Percentiles rank a stretch among this genome's conserved stretches.
These are phyloP conservation scores for Pouteria glomerata DNA, from an alignment of 148 eudicot species.

Conservation along the genomic window DNA sequence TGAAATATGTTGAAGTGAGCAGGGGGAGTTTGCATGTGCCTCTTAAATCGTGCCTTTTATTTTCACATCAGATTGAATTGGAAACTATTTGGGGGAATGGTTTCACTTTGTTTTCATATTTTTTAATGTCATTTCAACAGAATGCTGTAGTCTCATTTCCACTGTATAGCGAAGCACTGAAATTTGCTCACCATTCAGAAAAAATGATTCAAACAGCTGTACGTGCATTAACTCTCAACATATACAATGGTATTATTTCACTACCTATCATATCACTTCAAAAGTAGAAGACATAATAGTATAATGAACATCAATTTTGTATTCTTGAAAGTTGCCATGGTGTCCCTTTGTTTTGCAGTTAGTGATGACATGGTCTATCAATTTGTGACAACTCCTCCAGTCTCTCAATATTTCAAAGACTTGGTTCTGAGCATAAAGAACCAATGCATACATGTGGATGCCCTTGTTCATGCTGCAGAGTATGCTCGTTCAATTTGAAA, in stretches of 20 bases:
- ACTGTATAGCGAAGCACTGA: slow-evolving; percentile 44
- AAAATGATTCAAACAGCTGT: slow-evolving; percentile 54
- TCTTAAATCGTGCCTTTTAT: background rate
- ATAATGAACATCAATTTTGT: background rate
- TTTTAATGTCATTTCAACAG: slow-evolving; percentile 19
- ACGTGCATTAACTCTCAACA: slow-evolving; percentile 42
- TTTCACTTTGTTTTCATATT: background rate
- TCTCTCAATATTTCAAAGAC: slow-evolving; percentile 42
- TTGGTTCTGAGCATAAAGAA: slow-evolving; percentile 35
- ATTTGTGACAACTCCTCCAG: slow-evolving; percentile 42
- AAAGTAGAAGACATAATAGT: background rate
- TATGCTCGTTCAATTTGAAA: slow-evolving; percentile 11
- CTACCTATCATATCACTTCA: background rate
- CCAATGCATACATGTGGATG: slow-evolving; percentile 37
- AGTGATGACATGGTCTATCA: slow-evolving; percentile 47
- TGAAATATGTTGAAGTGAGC: background rate
- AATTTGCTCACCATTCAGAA: slow-evolving; percentile 48
- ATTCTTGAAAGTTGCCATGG: slow-evolving; percentile 22
- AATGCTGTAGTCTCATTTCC: slow-evolving; percentile 44
- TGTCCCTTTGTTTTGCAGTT: slow-evolving; percentile 40
- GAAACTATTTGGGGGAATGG: background rate
- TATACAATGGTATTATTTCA: slow-evolving; percentile 36
- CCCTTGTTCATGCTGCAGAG: slow-evolving; percentile 22
- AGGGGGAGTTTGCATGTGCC: background rate
- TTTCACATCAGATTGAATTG: background rate